Conservation (phyloP, 805 yeast genomes). For the Candida gorgasii region DNA sequence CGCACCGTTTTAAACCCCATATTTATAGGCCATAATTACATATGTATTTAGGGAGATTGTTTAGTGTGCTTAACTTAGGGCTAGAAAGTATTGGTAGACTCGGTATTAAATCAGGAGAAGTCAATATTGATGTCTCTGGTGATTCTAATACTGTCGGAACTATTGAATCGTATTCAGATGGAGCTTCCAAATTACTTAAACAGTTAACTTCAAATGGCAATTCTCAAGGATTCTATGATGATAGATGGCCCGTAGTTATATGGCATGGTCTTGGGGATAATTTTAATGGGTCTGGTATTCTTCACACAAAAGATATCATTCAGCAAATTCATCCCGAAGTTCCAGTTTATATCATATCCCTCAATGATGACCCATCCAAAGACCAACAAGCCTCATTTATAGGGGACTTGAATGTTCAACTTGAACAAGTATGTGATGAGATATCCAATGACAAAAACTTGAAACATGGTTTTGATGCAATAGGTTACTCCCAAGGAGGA, state of each 20-base stretch:
- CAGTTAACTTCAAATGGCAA: too few species aligned
- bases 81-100: too few species aligned
- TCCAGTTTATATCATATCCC: conserved; percentile 52
- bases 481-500: conserved; percentile 87
- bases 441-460: conserved; percentile 48
- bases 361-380: conserved; percentile 48
- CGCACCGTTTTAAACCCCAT: conserved; percentile 1
- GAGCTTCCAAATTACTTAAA: too few species aligned
- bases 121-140: too few species aligned
- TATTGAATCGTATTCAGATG: too few species aligned
- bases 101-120: background rate
- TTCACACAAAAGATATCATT: conserved; percentile 44
- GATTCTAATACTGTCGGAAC: too few species aligned
- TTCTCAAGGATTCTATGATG: conserved; percentile 7
- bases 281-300: conserved; percentile 62
- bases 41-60: background rate
- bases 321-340: conserved; percentile 48
- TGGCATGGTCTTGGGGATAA: conserved; percentile 89
- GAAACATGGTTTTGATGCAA: conserved; percentile 60
- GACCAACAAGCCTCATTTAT: conserved; percentile 59
- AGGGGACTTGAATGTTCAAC: conserved; percentile 59
- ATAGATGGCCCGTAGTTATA: conserved; percentile 54
- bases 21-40: too few species aligned
- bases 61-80: background rate
- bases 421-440: conserved; percentile 57